A percentile compares a stretch with the other conserved stretches of the same genome.
These are phyloP conservation scores for Elsinoe necatrix DNA, from an alignment of 2,329 filamentous ascomycete genomes.

Conservation along the genomic window DNA sequence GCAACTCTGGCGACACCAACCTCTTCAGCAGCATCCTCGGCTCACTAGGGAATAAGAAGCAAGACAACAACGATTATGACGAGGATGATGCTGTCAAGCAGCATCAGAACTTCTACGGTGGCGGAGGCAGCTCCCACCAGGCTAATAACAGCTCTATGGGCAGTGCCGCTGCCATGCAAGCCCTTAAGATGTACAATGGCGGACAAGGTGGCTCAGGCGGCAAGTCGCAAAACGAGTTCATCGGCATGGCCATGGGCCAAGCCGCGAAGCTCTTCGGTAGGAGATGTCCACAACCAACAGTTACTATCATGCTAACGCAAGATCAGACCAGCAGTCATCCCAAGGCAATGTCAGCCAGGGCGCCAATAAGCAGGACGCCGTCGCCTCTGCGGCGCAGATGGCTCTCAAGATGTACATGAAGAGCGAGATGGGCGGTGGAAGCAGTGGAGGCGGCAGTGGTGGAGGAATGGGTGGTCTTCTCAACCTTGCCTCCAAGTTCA, in stretches of 20 bases:
- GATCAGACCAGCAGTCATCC: slow-evolving; percentile 45
- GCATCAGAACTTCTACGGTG: slow-evolving; percentile 66
- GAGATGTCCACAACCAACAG: background rate
- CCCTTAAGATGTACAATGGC: slow-evolving; percentile 62
- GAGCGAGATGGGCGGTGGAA: slow-evolving; percentile 48
- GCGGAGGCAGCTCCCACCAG: slow-evolving; percentile 40
- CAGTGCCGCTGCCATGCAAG: slow-evolving; percentile 69
- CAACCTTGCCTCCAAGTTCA: slow-evolving; percentile 53
- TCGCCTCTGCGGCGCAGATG: slow-evolving; percentile 74
- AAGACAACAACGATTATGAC: slow-evolving; percentile 47
- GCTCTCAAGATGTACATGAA: slow-evolving; percentile 89
- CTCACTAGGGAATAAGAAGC: slow-evolving; percentile 47
- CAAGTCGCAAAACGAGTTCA: slow-evolving; percentile 63
- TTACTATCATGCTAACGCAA: background rate
- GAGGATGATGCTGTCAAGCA: slow-evolving; percentile 60
- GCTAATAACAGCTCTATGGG: slow-evolving; percentile 45
- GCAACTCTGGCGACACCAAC: slow-evolving; percentile 39
- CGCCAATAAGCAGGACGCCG: slow-evolving; percentile 69
- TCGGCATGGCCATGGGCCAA: slow-evolving; percentile 80
- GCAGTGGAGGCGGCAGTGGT: slow-evolving; percentile 39
- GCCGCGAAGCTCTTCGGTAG: slow-evolving; percentile 63
- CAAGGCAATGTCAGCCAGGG: slow-evolving; percentile 45
- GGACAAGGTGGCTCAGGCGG: slow-evolving; percentile 30
- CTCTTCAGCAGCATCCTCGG: slow-evolving; percentile 51
- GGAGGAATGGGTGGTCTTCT: slow-evolving; percentile 46